These are phyloP conservation scores for Penicillium decumbens DNA, from an alignment of 2,329 filamentous ascomycete genomes.

Conservation along the genomic window DNA sequence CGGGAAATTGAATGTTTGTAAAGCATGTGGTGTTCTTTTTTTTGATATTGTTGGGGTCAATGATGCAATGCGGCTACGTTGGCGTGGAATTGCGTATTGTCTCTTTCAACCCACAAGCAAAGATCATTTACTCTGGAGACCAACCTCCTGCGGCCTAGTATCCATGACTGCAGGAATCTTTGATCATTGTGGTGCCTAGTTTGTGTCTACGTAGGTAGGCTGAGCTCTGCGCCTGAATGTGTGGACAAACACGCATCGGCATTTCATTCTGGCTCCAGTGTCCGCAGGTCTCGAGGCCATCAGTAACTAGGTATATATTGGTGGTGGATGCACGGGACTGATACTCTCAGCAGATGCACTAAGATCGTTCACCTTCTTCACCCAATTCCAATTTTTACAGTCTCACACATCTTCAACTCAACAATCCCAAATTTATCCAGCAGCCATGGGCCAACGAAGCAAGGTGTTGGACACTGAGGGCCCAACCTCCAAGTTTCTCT, in stretches of 20 bases:
- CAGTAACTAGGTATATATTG: background rate
- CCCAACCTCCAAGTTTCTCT: slow-evolving; percentile 51
- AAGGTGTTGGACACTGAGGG: slow-evolving; percentile 48
- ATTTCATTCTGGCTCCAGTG: background rate
- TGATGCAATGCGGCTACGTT: background rate
- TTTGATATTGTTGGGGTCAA: background rate
- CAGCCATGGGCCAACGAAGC: slow-evolving; percentile 35
- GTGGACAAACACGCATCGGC: background rate
- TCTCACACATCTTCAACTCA: background rate
- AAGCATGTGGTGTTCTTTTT: background rate
- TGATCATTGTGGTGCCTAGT: background rate
- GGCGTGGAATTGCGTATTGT: background rate
- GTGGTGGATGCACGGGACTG: background rate
- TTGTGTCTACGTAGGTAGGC: too few species aligned
- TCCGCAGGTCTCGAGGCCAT: too few species aligned
- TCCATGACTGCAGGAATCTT: background rate
- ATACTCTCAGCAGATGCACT: background rate
- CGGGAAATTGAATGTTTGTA: background rate
- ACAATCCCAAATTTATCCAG: background rate
- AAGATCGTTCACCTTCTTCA: too few species aligned
- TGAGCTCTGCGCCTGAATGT: background rate
- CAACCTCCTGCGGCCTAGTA: background rate
- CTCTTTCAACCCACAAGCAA: background rate
- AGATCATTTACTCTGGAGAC: background rate
- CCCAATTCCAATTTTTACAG: background rate